Evolutionary conservation across 1,284 basidiomycete species (phyloP).

Genomic region (Trametes polyzona): DNA sequence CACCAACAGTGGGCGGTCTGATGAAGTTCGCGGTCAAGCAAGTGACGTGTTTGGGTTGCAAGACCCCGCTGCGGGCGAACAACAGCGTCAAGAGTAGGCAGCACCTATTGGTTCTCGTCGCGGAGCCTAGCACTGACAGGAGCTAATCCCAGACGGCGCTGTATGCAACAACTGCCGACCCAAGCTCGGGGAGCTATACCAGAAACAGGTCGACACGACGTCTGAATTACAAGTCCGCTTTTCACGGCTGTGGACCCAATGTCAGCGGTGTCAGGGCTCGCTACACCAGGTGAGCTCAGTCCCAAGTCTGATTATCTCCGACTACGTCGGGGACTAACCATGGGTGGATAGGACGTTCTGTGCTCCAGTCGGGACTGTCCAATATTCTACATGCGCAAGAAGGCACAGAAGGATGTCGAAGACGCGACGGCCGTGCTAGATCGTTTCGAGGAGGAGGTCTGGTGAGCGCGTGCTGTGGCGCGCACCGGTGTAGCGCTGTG

Average conservation of each 20-base stretch:
- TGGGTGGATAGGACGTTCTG: conserved; percentile 78
- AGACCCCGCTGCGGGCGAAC: conserved; percentile 77
- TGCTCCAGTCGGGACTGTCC: conserved; percentile 98
- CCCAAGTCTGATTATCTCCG: neutral
- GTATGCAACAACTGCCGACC: conserved; percentile 93
- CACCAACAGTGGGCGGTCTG: conserved; percentile 90
- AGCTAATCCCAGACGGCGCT: conserved; percentile 71
- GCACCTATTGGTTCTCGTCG: neutral
- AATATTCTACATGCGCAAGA: conserved; percentile 97
- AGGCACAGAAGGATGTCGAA: conserved; percentile 94
- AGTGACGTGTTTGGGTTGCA: conserved; percentile 91
- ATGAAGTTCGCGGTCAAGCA: conserved; percentile 98
- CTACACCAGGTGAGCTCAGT: conserved; percentile 76
- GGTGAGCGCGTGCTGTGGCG: conserved; percentile 40
- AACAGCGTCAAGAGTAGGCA: conserved; percentile 72
- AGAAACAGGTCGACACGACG: conserved; percentile 78
- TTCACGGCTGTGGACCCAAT: conserved; percentile 95
- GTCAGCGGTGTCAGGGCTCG: conserved; percentile 95
- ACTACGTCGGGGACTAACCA: neutral
- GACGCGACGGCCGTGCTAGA: conserved; percentile 79
- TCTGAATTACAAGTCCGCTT: conserved; percentile 88
- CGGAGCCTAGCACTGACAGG: too few species aligned
- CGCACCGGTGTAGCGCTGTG: neutral
- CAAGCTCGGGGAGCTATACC: conserved; percentile 85
- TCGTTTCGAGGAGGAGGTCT: conserved; percentile 75